Base-by-base conservation (phyloP, 306 rosid species). In the Mimosa pudica region DNA sequence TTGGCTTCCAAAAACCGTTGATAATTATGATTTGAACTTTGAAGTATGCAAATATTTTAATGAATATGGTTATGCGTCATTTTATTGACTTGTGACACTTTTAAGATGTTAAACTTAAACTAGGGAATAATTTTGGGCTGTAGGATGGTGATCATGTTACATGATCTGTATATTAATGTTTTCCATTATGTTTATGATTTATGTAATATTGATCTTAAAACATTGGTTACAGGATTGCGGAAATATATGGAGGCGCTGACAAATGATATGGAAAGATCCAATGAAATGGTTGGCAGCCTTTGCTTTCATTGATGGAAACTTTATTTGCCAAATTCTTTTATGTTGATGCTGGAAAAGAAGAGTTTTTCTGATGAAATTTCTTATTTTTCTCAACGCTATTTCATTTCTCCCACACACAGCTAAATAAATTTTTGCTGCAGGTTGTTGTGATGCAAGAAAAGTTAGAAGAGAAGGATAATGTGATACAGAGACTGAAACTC, bases 221-320 rank as follows among this genome's bases (percentile, higher is more conserved):
- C 81, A 72, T 77, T 52, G 32, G 75, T 49, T 84, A 67, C 88
- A 95, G 98, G 90, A 66, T 82, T 92, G 84, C 89, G 83, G 87
- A 87, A 85, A 57, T 92, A 84, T 75, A 90, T 90, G 96, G 98
- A 89, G 57, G 98, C 92, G 76, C 84, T 92, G 82, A 80, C 98
- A 61, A 89, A 95, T 92, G 98, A 95, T 68, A 95, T 89, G 61
- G 98, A 92, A 82, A 87, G 98, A 91, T 95, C 98, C 74, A 86
- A 87, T 73, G 98, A 95, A 91, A 87, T 86, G 98, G 98, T 95
- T 65, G 11, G 77, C 77, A 49, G 79, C 13, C 17, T 52, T 73
- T 77, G 82, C 41, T 36, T 41, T 32, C 17, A 63, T 54, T 9
- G 51, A 44, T 30, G 66, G 11, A 36, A 73, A 54, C 18, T 36